Percentiles rank a stretch among this genome's conserved stretches.
These are phyloP conservation scores for Kluyveromyces sp. DNA, from an alignment of 1,139 yeast genomes.

Conservation along the genomic window DNA sequence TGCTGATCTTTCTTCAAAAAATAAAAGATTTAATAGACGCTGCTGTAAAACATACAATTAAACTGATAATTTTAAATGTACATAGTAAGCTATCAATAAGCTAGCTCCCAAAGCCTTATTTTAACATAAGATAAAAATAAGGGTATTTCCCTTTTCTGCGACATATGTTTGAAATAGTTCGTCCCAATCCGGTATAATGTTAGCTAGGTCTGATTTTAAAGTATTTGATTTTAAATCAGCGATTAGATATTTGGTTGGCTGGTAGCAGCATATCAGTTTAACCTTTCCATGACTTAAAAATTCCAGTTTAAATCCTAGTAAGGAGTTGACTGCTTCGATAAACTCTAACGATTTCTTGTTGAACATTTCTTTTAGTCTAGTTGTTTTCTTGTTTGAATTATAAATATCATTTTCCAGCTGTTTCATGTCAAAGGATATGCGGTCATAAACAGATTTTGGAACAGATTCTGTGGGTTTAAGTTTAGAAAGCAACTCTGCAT, in stretches of 20 bases:
- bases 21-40: too few relatives aligned
- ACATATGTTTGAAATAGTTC: slow-evolving; percentile 62
- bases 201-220: slow-evolving; percentile 27
- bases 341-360: slow-evolving; percentile 69
- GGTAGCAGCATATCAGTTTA: slow-evolving; percentile 53
- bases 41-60: too few relatives aligned
- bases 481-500: slow-evolving; percentile 40
- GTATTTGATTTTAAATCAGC: slow-evolving; percentile 31
- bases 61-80: too few relatives aligned
- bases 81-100: background rate
- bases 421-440: slow-evolving; percentile 50
- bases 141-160: slow-evolving; percentile 60
- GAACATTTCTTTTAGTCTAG: slow-evolving; percentile 56
- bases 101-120: slow-evolving; percentile 49
- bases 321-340: slow-evolving; percentile 56
- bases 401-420: slow-evolving; percentile 43
- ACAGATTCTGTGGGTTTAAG: slow-evolving; percentile 30
- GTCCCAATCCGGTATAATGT: slow-evolving; percentile 37
- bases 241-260: slow-evolving; percentile 30
- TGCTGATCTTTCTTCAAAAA: too few relatives aligned
- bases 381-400: slow-evolving; percentile 48
- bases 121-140: slow-evolving; percentile 75
- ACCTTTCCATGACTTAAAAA: slow-evolving; percentile 61
- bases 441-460: slow-evolving; percentile 59
- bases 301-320: slow-evolving; percentile 70